Percentiles rank a stretch among this genome's conserved stretches.
Evolutionary conservation across 2,329 filamentous ascomycete genomes (phyloP).

Genomic region (Aureobasidium musti): DNA sequence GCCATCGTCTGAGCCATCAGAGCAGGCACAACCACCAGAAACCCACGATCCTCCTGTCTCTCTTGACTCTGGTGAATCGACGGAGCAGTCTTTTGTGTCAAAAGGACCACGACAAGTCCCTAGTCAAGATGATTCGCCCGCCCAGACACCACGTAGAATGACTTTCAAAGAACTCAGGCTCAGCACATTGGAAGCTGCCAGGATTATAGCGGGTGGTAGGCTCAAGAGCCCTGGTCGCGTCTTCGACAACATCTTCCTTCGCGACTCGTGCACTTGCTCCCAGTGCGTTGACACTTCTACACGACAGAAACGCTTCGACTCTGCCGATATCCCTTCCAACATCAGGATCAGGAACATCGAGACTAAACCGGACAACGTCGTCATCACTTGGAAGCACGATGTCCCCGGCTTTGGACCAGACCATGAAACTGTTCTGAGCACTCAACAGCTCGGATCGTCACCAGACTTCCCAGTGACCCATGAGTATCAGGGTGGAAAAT

Average conservation of each 20-base stretch:
- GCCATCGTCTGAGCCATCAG: not conserved
- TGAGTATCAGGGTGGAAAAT: conserved; percentile 31
- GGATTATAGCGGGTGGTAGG: not conserved
- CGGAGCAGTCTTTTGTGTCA: too few species aligned
- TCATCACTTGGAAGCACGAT: conserved; percentile 64
- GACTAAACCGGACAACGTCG: conserved; percentile 35
- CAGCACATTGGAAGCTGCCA: conserved; percentile 1
- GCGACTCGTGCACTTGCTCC: conserved; percentile 62
- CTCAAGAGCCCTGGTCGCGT: not conserved
- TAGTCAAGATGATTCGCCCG: too few species aligned
- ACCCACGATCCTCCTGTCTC: not conserved
- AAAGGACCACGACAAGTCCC: too few species aligned
- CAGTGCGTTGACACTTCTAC: conserved; percentile 60
- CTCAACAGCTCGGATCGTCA: conserved; percentile 30
- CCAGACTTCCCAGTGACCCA: not conserved
- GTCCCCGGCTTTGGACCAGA: conserved; percentile 48
- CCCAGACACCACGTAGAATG: not conserved
- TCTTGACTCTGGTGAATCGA: not conserved
- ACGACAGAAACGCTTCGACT: conserved; percentile 65
- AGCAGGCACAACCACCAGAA: not conserved
- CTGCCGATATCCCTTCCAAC: conserved; percentile 60
- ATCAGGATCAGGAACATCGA: conserved; percentile 47
- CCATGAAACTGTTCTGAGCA: conserved; percentile 45
- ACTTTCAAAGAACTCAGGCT: not conserved
- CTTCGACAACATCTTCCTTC: conserved; percentile 45